These are phyloP conservation scores for Nepenthes gracilis DNA, from an alignment of 148 eudicot species.

Conservation along the genomic window DNA sequence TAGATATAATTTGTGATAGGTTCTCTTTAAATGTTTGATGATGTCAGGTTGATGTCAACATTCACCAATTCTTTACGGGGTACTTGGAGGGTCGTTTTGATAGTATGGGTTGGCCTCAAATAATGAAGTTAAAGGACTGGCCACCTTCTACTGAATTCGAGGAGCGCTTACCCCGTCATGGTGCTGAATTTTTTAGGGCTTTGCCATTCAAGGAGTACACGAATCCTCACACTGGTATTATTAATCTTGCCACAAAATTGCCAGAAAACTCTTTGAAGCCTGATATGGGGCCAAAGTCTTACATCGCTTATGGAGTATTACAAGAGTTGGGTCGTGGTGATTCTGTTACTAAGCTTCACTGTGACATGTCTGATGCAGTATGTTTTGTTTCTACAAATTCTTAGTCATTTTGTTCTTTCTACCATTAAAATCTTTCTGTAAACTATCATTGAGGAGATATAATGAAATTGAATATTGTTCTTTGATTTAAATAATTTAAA, in stretches of 20 bases:
- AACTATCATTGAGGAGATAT: neutral
- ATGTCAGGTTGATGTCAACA: conserved; percentile 36
- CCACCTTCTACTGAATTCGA: conserved; percentile 45
- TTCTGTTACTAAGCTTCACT: conserved; percentile 67
- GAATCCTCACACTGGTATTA: conserved; percentile 39
- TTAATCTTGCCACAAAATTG: conserved; percentile 43
- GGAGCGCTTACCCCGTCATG: conserved; percentile 53
- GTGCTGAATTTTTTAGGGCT: conserved; percentile 44
- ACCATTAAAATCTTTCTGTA: neutral
- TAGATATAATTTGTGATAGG: neutral
- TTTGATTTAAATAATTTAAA: too few species aligned
- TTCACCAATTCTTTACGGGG: conserved; percentile 45
- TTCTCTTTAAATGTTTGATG: neutral
- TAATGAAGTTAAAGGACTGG: conserved; percentile 67
- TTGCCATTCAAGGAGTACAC: conserved; percentile 70
- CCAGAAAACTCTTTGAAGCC: conserved; percentile 33
- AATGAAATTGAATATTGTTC: neutral
- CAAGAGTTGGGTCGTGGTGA: conserved; percentile 73
- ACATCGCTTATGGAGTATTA: conserved; percentile 55
- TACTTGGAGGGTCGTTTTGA: conserved; percentile 23
- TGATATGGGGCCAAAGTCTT: conserved; percentile 61
- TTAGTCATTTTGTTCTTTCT: too few species aligned
- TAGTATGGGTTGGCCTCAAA: conserved; percentile 29
- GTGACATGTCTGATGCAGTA: conserved; percentile 69
- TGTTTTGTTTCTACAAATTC: neutral